Base-by-base conservation (phyloP, 1,139 yeast genomes). In the Arxiozyma bovina region DNA sequence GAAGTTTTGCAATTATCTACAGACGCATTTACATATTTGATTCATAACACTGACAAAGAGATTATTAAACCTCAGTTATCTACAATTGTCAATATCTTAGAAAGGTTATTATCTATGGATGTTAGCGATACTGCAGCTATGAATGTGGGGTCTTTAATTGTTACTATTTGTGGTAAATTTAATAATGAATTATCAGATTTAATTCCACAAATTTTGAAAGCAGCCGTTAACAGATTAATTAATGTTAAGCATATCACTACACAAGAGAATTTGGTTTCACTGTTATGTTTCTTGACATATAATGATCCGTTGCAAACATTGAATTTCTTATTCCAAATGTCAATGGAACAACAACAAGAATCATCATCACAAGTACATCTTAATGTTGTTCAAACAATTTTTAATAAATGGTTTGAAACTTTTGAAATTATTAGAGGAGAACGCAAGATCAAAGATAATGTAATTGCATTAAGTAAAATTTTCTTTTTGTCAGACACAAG, bases 341-440 rank as follows among this genome's bases (percentile, higher is more conserved):
- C 79, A 3, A 66, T 64, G 12, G 59, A 63, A 20, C 57, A 52
- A 0, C 57, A 54, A 4, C 57, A 62, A 7, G 61, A 22, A 25
- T 27, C 30, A 27, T 27, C 8, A 27, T 8, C 30, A 27, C 47
- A 45, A 25, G n/a, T 22, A 25, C 17, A 34, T 17, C 2, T 21
- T 45, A 45, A 71, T 48, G 83, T 82, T 1, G 67, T 85, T 18
- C 67, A 69, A 9, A 67, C 74, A 3, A 79, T 85, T 1, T 66
- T 87, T 51, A 84, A 85, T 5, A 83, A 86, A 54, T 91, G 98
- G 97, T 78, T 91, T 52, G 81, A 81, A 42, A 80, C 90, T 1
- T 91, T 87, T 70, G 94, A 87, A 63, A 82, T 85, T 1, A 78
- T 91, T 48, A 75, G 94, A 56, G 97, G 97, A 0, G 83, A 79